Evolutionary conservation across 176 grass and related monocot species (phyloP).

Genomic region (Zizania latifolia): DNA sequence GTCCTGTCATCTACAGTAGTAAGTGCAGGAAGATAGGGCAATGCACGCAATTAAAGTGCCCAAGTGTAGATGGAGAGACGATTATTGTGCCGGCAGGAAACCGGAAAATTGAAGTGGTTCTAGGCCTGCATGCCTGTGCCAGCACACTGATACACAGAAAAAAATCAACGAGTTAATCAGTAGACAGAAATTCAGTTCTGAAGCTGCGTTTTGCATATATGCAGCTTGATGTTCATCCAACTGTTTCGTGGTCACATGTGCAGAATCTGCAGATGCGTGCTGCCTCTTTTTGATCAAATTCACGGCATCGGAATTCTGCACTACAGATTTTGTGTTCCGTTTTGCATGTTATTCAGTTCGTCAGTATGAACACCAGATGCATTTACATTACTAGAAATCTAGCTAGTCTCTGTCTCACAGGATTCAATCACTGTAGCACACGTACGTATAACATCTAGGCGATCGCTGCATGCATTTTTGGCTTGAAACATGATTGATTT

Average conservation of each 20-base stretch:
- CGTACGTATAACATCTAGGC: too few relatives aligned
- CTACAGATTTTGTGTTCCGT: not conserved
- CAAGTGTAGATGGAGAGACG: constrained; percentile 17
- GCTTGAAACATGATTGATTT: not conserved
- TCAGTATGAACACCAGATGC: constrained; percentile 6
- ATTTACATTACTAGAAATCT: constrained; percentile 9
- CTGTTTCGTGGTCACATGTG: too few relatives aligned
- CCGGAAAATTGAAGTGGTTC: not conserved
- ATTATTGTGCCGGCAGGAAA: not conserved
- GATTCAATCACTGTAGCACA: not conserved
- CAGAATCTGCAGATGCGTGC: not conserved
- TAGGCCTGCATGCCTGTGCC: not conserved
- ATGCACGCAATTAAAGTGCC: constrained; percentile 27
- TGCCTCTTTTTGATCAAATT: too few relatives aligned
- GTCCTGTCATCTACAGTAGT: constrained; percentile 8
- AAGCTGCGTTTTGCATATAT: too few relatives aligned
- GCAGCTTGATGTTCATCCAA: too few relatives aligned
- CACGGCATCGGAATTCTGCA: too few relatives aligned
- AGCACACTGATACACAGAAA: not conserved
- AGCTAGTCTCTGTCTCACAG: constrained; percentile 19
- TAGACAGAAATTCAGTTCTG: too few relatives aligned
- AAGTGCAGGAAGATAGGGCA: constrained; percentile 17
- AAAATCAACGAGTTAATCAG: not conserved
- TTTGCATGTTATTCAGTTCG: not conserved
- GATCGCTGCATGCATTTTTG: not conserved